Base-by-base conservation (phyloP, 148 eudicot genomes). In the Drosera capensis region DNA sequence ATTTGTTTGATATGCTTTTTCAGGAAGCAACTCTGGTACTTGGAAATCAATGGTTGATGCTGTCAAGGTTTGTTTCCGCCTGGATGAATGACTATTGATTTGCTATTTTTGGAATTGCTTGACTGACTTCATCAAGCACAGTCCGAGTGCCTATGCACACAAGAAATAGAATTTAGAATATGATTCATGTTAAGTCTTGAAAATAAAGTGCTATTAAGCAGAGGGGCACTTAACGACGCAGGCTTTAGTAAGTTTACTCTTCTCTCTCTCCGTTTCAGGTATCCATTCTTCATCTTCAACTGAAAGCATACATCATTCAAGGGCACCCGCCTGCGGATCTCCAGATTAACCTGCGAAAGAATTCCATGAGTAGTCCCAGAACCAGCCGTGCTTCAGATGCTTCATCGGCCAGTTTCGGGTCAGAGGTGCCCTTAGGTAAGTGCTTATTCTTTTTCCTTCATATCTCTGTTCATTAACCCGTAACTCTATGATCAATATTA, bases 41-140 rank as follows among this genome's bases (percentile, higher is more conserved):
- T 65, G 74, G 71, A 54, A 65, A 58, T 58, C 49, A 59, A 73
- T 73, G 79, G 51, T 65, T 45, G 58, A 73, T 58, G 58, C 55
- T 15, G 68, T 69, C 35, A 69, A 68, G 79, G 79, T 73, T 18
- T 19, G 19, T 49, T 14, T 45, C 31, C 20, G 18, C 25, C 29
- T 16, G 15, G 22, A 7, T 8, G 34, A 46, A 9, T 20, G 30
- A n/a, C 19, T 49, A 30, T 40, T 18, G 25, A 5, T 52, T 20
- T n/a, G 5, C 39, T 42, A 16, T 12, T 46, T 3, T 12, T 46
- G 4, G 12, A 3, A 1, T 3, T 37, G 1, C 14, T 37, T 14
- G 14, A 17, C 11, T 24, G 3, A 3, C 18, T 4, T 13, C 38
- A 34, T 9, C n/a, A 34, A 4, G 38, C 38, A 4, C 14, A 34